Percentiles rank a stretch among this genome's conserved stretches.
Evolutionary conservation across 2,329 filamentous ascomycete species (phyloP).

Genomic region (Rutstroemia sydowiana): DNA sequence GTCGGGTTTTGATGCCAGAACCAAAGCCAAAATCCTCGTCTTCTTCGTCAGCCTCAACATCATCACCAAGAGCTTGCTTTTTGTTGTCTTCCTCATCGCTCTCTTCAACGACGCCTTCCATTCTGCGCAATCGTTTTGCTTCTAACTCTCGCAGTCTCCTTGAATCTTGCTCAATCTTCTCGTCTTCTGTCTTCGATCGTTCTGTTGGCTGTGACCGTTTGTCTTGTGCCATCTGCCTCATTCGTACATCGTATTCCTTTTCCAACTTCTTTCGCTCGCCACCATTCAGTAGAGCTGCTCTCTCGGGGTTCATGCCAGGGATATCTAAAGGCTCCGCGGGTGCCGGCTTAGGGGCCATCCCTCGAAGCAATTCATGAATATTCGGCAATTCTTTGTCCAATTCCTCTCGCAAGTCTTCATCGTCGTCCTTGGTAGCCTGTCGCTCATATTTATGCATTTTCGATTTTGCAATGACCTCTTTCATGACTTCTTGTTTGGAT

Average conservation of each 20-base stretch:
- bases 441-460: conserved; percentile 93
- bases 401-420: conserved; percentile 77
- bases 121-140: conserved; percentile 71
- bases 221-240: conserved; percentile 78
- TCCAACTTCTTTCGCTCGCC: conserved; percentile 63
- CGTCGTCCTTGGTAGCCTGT: conserved; percentile 85
- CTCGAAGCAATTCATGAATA: conserved; percentile 64
- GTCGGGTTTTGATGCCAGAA: conserved; percentile 46
- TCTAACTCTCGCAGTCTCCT: conserved; percentile 73
- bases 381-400: conserved; percentile 77
- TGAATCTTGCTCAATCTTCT: conserved; percentile 71
- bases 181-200: conserved; percentile 85
- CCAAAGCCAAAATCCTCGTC: conserved; percentile 56
- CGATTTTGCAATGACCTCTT: conserved; percentile 95
- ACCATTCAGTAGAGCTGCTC: conserved; percentile 51
- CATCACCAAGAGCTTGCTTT: not conserved
- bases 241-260: conserved; percentile 77
- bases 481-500: conserved; percentile 93
- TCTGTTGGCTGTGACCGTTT: conserved; percentile 78
- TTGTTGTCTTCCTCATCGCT: conserved; percentile 52
- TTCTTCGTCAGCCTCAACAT: conserved; percentile 47
- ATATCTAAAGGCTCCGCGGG: conserved; percentile 31
- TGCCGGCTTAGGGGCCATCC: conserved; percentile 42
- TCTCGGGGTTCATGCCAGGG: conserved; percentile 54
- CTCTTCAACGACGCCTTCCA: conserved; percentile 72